Evolutionary conservation across 305 asterid species (phyloP), one percentile per base, ranked within the genome.

Genomic region (Fraxinus platypoda): DNA sequence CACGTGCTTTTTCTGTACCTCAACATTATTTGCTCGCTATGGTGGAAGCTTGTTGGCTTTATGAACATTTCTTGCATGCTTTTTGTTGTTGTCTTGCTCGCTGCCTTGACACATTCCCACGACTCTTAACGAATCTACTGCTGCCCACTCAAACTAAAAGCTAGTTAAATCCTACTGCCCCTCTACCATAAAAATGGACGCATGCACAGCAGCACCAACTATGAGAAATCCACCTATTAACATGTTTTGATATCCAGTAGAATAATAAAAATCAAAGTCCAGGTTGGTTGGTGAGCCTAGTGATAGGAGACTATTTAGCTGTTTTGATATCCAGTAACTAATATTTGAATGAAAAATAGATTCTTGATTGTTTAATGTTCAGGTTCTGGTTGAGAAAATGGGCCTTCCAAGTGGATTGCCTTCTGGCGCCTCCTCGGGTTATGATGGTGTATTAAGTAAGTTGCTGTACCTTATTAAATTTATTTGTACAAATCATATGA

Each of bases 341-440:
- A 59, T 83, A 31, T 52, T 57, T 52, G 68, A 76, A 37, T 75
- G 75, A 57, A 75, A 68, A 52, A 46, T 43, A 77, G 81, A 59
- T 46, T 43, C 26, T 76, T 84, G 84, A 81, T 80, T 84, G 23
- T 49, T 49, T 37, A 79, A 52, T 13, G 68, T 62, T 79, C 88
- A 96, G 99, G 98, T 96, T 90, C 83, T 96, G 88, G 98, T 90
- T 78, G 99, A 96, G 91, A 96, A 96, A 90, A 96, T 96, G 98
- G 99, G 97, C 41, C 97, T 91, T 85, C 93, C 98, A 46, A 84
- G 66, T 71, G 96, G 90, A 76, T 23, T 90, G 62, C 85, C 81
- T 82, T 86, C 93, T 80, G 85, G 84, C 28, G 76, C 89, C 62
- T 85, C 92, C 83, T 85, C 91, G 9, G 87, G 81, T 75, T 77